Evolutionary conservation across 805 yeast species (phyloP).

Genomic region (Candida suzukii): DNA sequence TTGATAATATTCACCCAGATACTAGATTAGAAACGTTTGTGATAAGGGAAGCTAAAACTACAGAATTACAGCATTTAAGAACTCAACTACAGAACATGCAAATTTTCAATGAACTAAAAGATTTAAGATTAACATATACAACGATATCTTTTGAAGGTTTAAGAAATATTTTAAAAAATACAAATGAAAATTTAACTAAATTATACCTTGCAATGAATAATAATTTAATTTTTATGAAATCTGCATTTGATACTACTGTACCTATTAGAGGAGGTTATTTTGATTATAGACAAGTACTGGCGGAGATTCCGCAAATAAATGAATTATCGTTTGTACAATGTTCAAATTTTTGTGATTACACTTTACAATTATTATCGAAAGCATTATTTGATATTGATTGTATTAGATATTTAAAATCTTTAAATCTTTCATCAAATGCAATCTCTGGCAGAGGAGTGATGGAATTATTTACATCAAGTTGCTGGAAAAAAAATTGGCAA

Average conservation of each 20-base stretch:
- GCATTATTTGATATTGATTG: constrained; percentile 1
- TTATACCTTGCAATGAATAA: constrained; percentile 8
- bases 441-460: constrained; percentile 17
- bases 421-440: constrained; percentile 15
- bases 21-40: not conserved
- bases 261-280: constrained; percentile 6
- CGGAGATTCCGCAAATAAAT: constrained; percentile 8
- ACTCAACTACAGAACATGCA: not conserved
- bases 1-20: not conserved
- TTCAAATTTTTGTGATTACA: constrained; percentile 13
- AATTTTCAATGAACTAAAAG: constrained; percentile 1
- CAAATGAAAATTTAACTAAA: constrained; percentile 3
- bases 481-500: constrained; percentile 5
- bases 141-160: constrained; percentile 9
- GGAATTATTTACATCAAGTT: constrained; percentile 16
- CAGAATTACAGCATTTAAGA: not conserved
- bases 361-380: constrained; percentile 9
- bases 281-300: constrained; percentile 6
- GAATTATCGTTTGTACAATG: constrained; percentile 10
- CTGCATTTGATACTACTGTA: constrained; percentile 7
- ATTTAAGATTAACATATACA: constrained; percentile 8
- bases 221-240: constrained; percentile 10
- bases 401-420: constrained; percentile 2
- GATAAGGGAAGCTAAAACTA: not conserved
- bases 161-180: constrained; percentile 5